Evolutionary conservation across 129 eudicot genomes (phyloP).

Genomic region (Centella asiatica): DNA sequence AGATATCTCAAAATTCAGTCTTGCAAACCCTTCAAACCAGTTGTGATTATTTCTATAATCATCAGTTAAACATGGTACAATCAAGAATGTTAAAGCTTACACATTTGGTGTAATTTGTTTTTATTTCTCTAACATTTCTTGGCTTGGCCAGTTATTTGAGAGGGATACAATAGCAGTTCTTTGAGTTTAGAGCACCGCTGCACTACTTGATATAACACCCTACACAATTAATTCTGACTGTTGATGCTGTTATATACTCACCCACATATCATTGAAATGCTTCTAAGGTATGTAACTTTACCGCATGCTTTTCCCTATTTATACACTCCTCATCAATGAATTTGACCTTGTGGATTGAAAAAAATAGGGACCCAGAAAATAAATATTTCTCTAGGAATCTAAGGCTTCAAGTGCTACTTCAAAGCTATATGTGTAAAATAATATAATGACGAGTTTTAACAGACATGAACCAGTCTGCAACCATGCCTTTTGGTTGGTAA

Average conservation of each 20-base stretch:
- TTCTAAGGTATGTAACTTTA: background rate
- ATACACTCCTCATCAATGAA: background rate
- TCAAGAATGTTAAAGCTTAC: background rate
- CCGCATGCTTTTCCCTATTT: background rate
- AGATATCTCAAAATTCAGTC: background rate
- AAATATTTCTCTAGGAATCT: too few relatives aligned
- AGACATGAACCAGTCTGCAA: background rate
- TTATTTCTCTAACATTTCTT: background rate
- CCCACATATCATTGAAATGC: too few relatives aligned
- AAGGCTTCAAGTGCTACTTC: too few relatives aligned
- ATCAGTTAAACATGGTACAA: too few relatives aligned
- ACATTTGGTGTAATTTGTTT: background rate
- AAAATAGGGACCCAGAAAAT: background rate
- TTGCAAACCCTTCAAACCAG: background rate
- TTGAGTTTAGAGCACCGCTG: background rate
- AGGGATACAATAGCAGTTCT: background rate
- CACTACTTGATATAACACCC: background rate
- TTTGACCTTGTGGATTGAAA: background rate
- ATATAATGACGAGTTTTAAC: background rate
- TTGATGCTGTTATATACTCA: background rate
- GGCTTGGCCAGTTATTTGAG: background rate
- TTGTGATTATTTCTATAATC: background rate
- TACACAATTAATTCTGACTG: background rate
- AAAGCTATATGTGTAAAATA: too few relatives aligned
- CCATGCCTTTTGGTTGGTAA: background rate